Evolutionary conservation across 2,329 filamentous ascomycete genomes (phyloP), one percentile per base, ranked within the genome.

Genomic region (Verticillium zaregamsianum): DNA sequence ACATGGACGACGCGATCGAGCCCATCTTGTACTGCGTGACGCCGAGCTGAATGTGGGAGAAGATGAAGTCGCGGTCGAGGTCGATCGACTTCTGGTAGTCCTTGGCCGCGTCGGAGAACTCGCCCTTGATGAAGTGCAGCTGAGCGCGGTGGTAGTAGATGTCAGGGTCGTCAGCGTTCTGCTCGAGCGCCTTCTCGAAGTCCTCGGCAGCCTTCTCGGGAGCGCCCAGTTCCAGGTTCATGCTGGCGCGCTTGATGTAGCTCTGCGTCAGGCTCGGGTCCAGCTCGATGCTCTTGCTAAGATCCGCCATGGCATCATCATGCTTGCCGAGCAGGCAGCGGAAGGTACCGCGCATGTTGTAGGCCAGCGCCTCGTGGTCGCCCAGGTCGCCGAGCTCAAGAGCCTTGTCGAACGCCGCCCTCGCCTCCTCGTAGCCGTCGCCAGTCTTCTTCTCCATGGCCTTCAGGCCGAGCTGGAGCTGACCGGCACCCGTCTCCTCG

Each of bases 21-120:
- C 95, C 95, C 90, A 98, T 96, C 88, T 99, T 99, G 84, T 99
- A 99, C 79, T 99, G 95, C 58, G 95, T 99, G 59, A 99, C 95
- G 76, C 95, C 95, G 54, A 99, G 91, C 79, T 99, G 95, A 72
- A 99, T 99, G 80, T 99, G 95, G 8, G 94, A 98, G 85, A 97
- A 99, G 80, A 99, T 99, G 78, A 99, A 99, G 68, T 92, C 89
- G 69, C 88, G 86, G 81, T 99, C 95, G 33, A 99, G 86, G 70
- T 99, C 95, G 71, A 99, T 99, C 3, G 95, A 98, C 80, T 96
- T 97, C 77, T 99, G 95, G 81, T 99, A 99, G 80, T 99, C 95
- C 81, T 96, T 97, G 63, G 95, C 93, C 5, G 95, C 95, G 68
- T 96, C 92, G 61, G 90, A 87, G 69, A 96, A 96, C 74, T 98